These are phyloP conservation scores for Epichloe gansuensis DNA, from an alignment of 2,329 filamentous ascomycete species.

Conservation along the genomic window DNA sequence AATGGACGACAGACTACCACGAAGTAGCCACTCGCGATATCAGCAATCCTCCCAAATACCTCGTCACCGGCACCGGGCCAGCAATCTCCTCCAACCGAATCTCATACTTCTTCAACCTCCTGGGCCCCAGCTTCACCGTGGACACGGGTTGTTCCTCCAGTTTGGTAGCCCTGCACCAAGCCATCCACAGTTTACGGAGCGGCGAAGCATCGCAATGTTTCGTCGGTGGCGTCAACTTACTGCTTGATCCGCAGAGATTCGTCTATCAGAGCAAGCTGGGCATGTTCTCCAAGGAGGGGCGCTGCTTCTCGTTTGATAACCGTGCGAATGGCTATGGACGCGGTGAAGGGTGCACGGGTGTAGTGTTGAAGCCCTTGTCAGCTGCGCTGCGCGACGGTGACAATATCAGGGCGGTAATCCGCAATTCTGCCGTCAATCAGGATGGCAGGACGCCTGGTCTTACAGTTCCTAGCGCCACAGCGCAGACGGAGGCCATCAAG, in stretches of 20 bases:
- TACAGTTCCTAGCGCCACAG: constrained; percentile 20
- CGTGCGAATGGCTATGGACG: constrained; percentile 35
- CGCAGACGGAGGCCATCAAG: constrained; percentile 24
- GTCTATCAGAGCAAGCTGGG: constrained; percentile 13
- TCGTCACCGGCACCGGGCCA: constrained; percentile 1
- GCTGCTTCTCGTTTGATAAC: constrained; percentile 26
- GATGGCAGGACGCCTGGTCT: constrained; percentile 32
- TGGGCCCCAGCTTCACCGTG: constrained; percentile 12
- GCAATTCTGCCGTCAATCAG: constrained; percentile 22
- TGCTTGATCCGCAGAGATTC: constrained; percentile 13
- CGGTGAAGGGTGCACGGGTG: constrained; percentile 31
- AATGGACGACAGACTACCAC: background rate
- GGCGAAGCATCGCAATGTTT: constrained; percentile 8
- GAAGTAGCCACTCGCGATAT: background rate
- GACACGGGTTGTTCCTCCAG: constrained; percentile 37
- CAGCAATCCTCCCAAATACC: background rate
- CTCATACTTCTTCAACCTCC: constrained; percentile 8
- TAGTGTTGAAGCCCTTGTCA: constrained; percentile 30
- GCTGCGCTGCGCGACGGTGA: constrained; percentile 29
- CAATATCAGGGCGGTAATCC: constrained; percentile 24
- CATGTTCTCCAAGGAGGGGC: constrained; percentile 11
- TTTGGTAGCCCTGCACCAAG: constrained; percentile 34
- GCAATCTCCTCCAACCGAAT: constrained; percentile 8
- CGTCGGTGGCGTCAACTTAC: constrained; percentile 17
- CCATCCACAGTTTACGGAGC: constrained; percentile 9